Evolutionary conservation across 2,329 filamentous ascomycete genomes (phyloP), one percentile per base, ranked within the genome.

Genomic region (Penicillium sp.): DNA sequence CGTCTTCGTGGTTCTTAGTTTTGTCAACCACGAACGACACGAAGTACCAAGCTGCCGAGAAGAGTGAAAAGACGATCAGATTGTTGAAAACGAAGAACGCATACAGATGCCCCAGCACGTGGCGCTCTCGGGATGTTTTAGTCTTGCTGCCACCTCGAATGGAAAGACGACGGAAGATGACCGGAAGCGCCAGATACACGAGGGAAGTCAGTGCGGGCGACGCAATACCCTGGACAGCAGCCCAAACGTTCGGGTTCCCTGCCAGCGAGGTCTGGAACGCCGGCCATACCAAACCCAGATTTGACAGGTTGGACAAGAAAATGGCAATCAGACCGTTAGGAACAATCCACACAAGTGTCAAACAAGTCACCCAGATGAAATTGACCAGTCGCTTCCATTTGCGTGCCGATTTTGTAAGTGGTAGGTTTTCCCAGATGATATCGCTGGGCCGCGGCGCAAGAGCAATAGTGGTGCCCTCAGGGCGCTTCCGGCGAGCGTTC

Each of bases 31-130:
- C 86, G 5, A 79, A 79, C 0, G 86, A 78, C 9, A 92, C 79
- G 67, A 93, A 92, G 1, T 80, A 79, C 86, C 91, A 97, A 17
- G 92, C 77, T 1, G 90, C 87, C 44, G 90, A 91, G 75, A 97
- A 97, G 15, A 96, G 80, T 12, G 93, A 97, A 75, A 97, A 97
- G 57, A 97, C 87, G 64, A 99, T 80, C 55, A 99, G 77, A 71
- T 97, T 97, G 83, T 99, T 99, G 81, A 99, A 92, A 52, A 97
- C 85, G 75, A 99, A 99, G 79, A 99, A 99, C 19, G 90, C 84
- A 76, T 96, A 99, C 2, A 99, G 83, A 75, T 96, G 96, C 61
- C 86, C 87, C 58, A 94, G 83, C 52, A 99, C 94, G 73, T 97
- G 93, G 31, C 91, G 84, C 73, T 99, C 94, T 54, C 94, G 86